Evolutionary conservation across 495 filamentous ascomycete species (phyloP).

Genomic region (Acidiella bohemica): DNA sequence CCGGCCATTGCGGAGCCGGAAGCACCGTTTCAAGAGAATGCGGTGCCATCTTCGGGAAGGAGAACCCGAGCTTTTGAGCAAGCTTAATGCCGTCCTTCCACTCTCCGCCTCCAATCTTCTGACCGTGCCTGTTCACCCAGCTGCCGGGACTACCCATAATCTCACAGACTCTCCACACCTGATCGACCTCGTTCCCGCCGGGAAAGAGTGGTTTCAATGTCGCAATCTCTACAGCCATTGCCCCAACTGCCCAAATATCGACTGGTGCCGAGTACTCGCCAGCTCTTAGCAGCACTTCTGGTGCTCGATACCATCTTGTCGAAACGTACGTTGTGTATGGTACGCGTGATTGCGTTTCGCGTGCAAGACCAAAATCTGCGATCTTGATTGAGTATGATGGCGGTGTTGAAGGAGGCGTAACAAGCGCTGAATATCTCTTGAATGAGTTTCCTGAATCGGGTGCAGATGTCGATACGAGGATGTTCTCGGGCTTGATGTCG

Average conservation of each 20-base stretch:
- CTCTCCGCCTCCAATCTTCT: conserved; percentile 84
- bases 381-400: conserved; percentile 95
- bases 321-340: conserved; percentile 99
- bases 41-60: conserved; percentile 98
- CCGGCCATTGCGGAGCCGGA: conserved; percentile 80
- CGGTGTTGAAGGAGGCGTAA: conserved; percentile 89
- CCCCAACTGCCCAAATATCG: conserved; percentile 96
- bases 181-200: conserved; percentile 95
- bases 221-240: conserved; percentile 99
- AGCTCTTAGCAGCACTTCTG: conserved; percentile 85
- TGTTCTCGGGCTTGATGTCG: conserved; percentile 99
- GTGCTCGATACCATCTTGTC: conserved; percentile 95
- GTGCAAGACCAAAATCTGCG: conserved; percentile 95
- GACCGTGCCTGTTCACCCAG: conserved; percentile 86
- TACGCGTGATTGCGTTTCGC: conserved; percentile 89
- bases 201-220: conserved; percentile 96
- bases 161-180: conserved; percentile 98
- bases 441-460: conserved; percentile 68
- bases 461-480: conserved; percentile 86
- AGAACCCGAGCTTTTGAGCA: conserved; percentile 92
- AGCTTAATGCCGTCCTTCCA: conserved; percentile 91
- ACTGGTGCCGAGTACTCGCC: conserved; percentile 97
- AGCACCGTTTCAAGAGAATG: conserved; percentile 93
- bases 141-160: conserved; percentile 99
- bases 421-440: conserved; percentile 78